A percentile compares a stretch with the other conserved stretches of the same genome.
phyloP scores from a whole-genome alignment of 768 basidiomycete genomes.

The Steccherinum ochraceum region DNA sequence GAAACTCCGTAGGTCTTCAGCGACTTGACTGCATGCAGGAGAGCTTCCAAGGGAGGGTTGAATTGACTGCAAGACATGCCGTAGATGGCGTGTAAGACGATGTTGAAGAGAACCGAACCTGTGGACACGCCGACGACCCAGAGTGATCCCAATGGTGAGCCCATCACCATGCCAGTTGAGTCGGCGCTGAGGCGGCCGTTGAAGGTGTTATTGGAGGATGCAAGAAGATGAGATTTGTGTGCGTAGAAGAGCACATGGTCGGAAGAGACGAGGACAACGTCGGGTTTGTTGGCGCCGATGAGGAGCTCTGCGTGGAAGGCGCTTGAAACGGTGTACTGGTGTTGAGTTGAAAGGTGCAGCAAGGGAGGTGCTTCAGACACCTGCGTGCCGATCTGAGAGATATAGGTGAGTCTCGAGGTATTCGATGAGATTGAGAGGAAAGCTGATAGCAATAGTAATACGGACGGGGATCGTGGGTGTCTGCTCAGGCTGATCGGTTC shows the following conservation, averaged over 20 bases:
- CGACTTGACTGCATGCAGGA: conserved; percentile 18
- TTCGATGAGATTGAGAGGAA: too few relatives aligned
- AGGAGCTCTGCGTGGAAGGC: conserved; percentile 13
- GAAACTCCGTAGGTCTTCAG: conserved; percentile 21
- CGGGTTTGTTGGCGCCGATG: conserved; percentile 7
- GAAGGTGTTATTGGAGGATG: conserved; percentile 21
- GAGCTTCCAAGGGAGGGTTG: conserved; percentile 17
- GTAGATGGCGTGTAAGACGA: conserved; percentile 28
- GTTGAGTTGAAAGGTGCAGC: neutral
- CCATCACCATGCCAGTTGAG: conserved; percentile 8
- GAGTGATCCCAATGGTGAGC: conserved; percentile 28
- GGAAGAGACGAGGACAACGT: conserved; percentile 19
- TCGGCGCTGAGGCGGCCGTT: conserved; percentile 2
- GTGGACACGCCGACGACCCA: conserved; percentile 21
- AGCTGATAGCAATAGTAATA: too few relatives aligned
- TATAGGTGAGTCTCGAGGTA: neutral
- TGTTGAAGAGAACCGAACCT: conserved; percentile 20
- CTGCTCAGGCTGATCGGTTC: too few relatives aligned
- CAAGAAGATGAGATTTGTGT: conserved; percentile 14
- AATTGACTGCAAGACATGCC: conserved; percentile 19
- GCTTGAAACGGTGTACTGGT: conserved; percentile 13
- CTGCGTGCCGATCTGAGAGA: neutral
- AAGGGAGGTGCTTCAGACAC: neutral
- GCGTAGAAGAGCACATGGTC: conserved; percentile 27
- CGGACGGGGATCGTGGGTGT: too few relatives aligned